phyloP scores from a whole-genome alignment of 352 stramenopile species.

The Pythium dissotocum region DNA sequence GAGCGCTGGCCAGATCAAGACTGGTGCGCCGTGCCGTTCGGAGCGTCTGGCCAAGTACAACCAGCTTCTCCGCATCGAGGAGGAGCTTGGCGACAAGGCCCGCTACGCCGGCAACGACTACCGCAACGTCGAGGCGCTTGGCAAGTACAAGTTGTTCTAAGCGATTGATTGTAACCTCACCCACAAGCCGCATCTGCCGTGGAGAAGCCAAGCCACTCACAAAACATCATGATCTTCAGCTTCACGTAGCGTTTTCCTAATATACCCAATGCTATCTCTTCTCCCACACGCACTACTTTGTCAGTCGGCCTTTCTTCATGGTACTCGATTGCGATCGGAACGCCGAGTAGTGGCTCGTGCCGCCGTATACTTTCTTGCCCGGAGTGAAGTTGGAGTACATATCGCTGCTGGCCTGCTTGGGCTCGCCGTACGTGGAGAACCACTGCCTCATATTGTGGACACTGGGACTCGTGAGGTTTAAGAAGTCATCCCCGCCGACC shows the following conservation, averaged over 20 bases:
- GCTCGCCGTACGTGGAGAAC: slow-evolving; percentile 65
- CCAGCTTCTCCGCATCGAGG: slow-evolving; percentile 41
- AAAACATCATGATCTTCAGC: neutral
- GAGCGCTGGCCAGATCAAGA: slow-evolving; percentile 66
- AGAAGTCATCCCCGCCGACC: neutral
- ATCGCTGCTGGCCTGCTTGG: slow-evolving; percentile 48
- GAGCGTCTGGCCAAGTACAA: slow-evolving; percentile 47
- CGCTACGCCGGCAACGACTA: slow-evolving; percentile 82
- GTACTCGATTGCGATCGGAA: slow-evolving; percentile 61
- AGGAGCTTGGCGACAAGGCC: slow-evolving; percentile 54
- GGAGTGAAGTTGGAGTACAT: slow-evolving; percentile 67
- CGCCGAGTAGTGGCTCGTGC: slow-evolving; percentile 73
- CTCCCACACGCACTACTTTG: slow-evolving; percentile 36
- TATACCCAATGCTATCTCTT: slow-evolving; percentile 16
- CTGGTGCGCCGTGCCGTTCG: slow-evolving; percentile 42
- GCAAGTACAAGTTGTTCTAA: slow-evolving; percentile 86
- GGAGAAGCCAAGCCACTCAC: neutral
- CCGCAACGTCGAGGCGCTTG: slow-evolving; percentile 84
- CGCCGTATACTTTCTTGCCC: slow-evolving; percentile 73
- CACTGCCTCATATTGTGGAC: slow-evolving; percentile 74
- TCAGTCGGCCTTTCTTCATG: slow-evolving; percentile 78
- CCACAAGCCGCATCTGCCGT: neutral
- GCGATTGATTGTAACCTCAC: slow-evolving; percentile 16
- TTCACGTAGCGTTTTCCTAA: slow-evolving; percentile 20
- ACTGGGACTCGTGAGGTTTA: slow-evolving; percentile 10